Percentiles rank a stretch among this genome's conserved stretches.
Conservation (phyloP, 345 rosid genomes). For the rapeseed (Brassica napus) region Da-Ae NC_063447.1:5214001-5214500, state of each 20-base stretch:
- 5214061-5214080: not conserved
- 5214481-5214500: not conserved
- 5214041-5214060: not conserved
- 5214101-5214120: conserved; percentile 46
- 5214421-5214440: not conserved
- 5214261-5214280: conserved; percentile 53
- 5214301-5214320: conserved; percentile 54
- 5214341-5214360: conserved; percentile 36
- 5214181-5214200: not conserved
- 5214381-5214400: not conserved
- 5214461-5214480: not conserved
- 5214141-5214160: not conserved
- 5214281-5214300: conserved; percentile 52
- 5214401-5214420: not conserved
- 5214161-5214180: too few relatives aligned
- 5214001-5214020: conserved; percentile 11
- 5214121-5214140: conserved; percentile 56
- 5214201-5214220: not conserved
- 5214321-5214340: conserved; percentile 54
- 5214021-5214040: conserved; percentile 18
- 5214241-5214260: conserved; percentile 36
- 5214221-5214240: not conserved
- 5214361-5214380: not conserved
- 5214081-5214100: conserved; percentile 29
- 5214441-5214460: not conserved